phyloP scores from a whole-genome alignment of 2,329 filamentous ascomycete species.

The Cladosporium sphaerospermum region DNA sequence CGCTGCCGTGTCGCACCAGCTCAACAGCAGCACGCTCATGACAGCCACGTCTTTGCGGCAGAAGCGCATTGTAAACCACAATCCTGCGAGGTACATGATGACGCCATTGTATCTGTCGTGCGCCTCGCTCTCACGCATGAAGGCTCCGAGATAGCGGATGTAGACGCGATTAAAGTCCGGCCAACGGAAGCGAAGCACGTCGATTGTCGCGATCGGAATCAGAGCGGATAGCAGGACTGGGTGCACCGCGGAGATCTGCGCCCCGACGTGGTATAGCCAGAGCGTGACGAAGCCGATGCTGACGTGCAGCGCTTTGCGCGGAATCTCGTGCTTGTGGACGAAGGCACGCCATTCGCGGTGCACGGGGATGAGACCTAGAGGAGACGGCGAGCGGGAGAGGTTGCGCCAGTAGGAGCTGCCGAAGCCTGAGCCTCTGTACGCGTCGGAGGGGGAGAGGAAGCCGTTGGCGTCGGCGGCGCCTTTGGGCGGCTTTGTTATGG shows the following conservation, averaged over 20 bases:
- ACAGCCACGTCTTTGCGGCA: slow-evolving; percentile 92
- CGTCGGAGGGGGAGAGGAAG: slow-evolving; percentile 26
- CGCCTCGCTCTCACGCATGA: slow-evolving; percentile 97
- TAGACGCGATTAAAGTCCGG: slow-evolving; percentile 80
- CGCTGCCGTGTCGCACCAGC: slow-evolving; percentile 97
- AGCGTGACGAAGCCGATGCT: slow-evolving; percentile 94
- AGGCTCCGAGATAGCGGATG: slow-evolving; percentile 72
- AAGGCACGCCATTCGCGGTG: slow-evolving; percentile 87
- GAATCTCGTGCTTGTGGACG: slow-evolving; percentile 92
- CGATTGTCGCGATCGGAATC: slow-evolving; percentile 75
- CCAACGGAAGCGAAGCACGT: slow-evolving; percentile 77
- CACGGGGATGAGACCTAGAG: slow-evolving; percentile 88
- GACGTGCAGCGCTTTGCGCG: slow-evolving; percentile 85
- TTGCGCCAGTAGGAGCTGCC: slow-evolving; percentile 75
- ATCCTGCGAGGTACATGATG: slow-evolving; percentile 90
- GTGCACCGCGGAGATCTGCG: slow-evolving; percentile 70
- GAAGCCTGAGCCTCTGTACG: slow-evolving; percentile 46
- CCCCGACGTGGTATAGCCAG: slow-evolving; percentile 73
- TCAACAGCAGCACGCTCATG: slow-evolving; percentile 81
- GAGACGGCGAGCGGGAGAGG: slow-evolving; percentile 85
- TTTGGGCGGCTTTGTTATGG: slow-evolving; percentile 21
- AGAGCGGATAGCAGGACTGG: slow-evolving; percentile 76
- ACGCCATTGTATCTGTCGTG: slow-evolving; percentile 85
- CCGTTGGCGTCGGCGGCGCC: slow-evolving; percentile 19
- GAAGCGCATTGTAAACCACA: slow-evolving; percentile 77